These are phyloP conservation scores for Calonectria honghensis DNA, from an alignment of 2,329 filamentous ascomycete species.

Conservation along the genomic window DNA sequence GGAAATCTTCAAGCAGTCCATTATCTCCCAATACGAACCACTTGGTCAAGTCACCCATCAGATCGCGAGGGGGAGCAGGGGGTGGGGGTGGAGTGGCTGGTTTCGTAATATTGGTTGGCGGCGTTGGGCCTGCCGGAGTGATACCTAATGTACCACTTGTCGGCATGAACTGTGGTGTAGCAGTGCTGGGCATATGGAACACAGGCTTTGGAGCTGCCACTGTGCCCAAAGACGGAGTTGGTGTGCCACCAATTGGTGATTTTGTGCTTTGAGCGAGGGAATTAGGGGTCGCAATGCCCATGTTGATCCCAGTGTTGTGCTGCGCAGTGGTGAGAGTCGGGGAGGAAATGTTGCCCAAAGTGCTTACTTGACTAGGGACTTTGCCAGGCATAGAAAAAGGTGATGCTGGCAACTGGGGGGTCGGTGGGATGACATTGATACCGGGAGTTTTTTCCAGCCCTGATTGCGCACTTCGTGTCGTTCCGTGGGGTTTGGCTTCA, in stretches of 20 bases:
- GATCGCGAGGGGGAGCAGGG: constrained; percentile 59
- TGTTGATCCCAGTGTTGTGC: not conserved
- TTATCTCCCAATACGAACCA: constrained; percentile 74
- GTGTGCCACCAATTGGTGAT: not conserved
- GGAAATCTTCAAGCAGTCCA: constrained; percentile 72
- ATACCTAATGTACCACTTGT: constrained; percentile 21
- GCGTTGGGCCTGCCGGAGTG: constrained; percentile 12
- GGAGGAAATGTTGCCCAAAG: constrained; percentile 18
- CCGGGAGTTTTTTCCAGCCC: constrained; percentile 40
- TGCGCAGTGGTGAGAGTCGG: constrained; percentile 15
- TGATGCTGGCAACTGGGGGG: constrained; percentile 42
- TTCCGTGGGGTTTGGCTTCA: constrained; percentile 2
- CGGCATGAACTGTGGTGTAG: constrained; percentile 13
- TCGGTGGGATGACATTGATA: constrained; percentile 43
- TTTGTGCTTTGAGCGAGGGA: not conserved
- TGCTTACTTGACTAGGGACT: constrained; percentile 20
- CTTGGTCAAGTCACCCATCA: constrained; percentile 69
- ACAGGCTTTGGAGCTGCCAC: constrained; percentile 37
- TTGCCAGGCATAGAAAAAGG: constrained; percentile 40
- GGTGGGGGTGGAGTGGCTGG: constrained; percentile 39
- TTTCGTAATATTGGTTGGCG: constrained; percentile 32
- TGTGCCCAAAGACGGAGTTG: not conserved
- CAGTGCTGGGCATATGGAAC: constrained; percentile 36
- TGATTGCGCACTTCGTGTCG: constrained; percentile 6
- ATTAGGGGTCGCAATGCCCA: constrained; percentile 6